These are phyloP conservation scores for Boeremia lycopersici DNA, from an alignment of 2,329 filamentous ascomycete species.

Conservation along the genomic window DNA sequence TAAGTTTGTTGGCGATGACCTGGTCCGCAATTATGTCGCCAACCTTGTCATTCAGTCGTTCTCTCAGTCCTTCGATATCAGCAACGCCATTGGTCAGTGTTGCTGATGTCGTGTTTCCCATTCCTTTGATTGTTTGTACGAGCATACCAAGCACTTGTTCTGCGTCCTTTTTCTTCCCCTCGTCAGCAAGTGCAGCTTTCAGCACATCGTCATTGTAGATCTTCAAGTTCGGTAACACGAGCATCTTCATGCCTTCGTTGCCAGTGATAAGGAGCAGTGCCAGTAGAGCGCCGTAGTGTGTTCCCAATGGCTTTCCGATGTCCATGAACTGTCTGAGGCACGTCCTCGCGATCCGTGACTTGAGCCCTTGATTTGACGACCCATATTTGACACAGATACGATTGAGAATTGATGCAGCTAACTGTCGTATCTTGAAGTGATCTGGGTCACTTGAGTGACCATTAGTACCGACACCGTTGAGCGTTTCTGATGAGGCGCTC, in stretches of 20 bases:
- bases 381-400: constrained; percentile 82
- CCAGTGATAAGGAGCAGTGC: constrained; percentile 81
- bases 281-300: constrained; percentile 86
- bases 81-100: constrained; percentile 48
- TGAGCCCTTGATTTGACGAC: constrained; percentile 78
- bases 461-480: constrained; percentile 41
- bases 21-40: constrained; percentile 52
- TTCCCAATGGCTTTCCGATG: constrained; percentile 77
- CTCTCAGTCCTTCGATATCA: constrained; percentile 49
- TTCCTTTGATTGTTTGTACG: constrained; percentile 59
- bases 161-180: constrained; percentile 62
- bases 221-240: constrained; percentile 70
- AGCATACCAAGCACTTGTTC: constrained; percentile 65
- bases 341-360: constrained; percentile 87
- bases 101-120: constrained; percentile 56
- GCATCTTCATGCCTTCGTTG: constrained; percentile 64
- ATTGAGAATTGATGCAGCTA: constrained; percentile 81
- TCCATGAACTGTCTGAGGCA: constrained; percentile 93
- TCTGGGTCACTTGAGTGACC: constrained; percentile 46
- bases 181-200: constrained; percentile 57
- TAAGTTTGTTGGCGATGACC: constrained; percentile 48
- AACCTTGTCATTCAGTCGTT: constrained; percentile 50
- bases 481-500: constrained; percentile 54
- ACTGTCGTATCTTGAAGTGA: constrained; percentile 82
- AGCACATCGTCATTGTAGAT: constrained; percentile 66